Conservation (phyloP, 2,329 filamentous ascomycete genomes). For the Aspergillus sp. region DNA sequence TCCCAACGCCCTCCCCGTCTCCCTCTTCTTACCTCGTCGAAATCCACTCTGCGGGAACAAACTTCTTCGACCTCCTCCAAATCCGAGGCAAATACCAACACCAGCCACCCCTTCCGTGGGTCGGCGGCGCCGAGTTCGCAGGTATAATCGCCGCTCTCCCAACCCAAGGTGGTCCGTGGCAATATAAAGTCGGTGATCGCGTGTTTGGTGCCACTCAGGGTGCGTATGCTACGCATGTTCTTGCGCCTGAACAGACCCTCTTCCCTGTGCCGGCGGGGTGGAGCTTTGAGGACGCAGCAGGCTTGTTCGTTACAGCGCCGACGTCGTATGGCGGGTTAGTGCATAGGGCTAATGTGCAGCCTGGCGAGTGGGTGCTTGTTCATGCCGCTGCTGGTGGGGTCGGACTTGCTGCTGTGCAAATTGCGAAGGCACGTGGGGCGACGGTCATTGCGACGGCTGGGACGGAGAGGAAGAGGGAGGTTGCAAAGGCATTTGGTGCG, state of each 20-base stretch:
- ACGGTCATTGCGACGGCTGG: constrained; percentile 92
- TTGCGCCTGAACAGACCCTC: constrained; percentile 65
- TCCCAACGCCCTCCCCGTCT: constrained; percentile 72
- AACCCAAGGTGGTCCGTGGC: constrained; percentile 44
- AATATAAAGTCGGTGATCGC: constrained; percentile 73
- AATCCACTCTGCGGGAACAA: constrained; percentile 83
- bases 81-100: constrained; percentile 94
- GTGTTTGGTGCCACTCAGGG: constrained; percentile 89
- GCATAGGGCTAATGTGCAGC: constrained; percentile 70
- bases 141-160: constrained; percentile 73
- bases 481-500: constrained; percentile 78
- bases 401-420: constrained; percentile 85
- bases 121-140: constrained; percentile 83
- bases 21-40: constrained; percentile 79
- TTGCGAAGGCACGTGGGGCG: constrained; percentile 88
- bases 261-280: constrained; percentile 76
- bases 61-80: constrained; percentile 97
- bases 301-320: constrained; percentile 86
- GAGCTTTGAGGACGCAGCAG: constrained; percentile 81
- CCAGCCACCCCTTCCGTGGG: constrained; percentile 85
- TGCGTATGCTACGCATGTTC: constrained; percentile 76
- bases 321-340: constrained; percentile 86
- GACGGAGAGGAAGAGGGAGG: constrained; percentile 72
- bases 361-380: constrained; percentile 82
- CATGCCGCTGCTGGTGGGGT: constrained; percentile 93